Evolutionary conservation across 768 basidiomycete genomes (phyloP).

Genomic region (Phanerochaete sordida): DNA sequence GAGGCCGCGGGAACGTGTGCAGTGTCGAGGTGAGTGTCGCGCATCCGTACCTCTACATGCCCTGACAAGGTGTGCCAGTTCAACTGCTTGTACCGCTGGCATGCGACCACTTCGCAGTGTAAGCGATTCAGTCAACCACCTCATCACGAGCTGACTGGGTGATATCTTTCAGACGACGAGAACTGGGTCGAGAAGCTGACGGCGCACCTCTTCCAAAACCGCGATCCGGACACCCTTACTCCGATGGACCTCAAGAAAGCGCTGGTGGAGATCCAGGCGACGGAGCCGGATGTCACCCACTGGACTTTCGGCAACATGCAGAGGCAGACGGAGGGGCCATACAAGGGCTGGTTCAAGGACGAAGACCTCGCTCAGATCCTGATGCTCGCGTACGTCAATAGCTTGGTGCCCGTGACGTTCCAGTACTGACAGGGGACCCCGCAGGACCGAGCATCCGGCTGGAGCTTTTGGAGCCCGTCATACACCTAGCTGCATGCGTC

Average conservation of each 20-base stretch:
- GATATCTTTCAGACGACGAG: constrained; percentile 49
- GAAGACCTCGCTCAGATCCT: constrained; percentile 64
- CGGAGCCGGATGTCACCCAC: constrained; percentile 44
- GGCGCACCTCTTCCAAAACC: constrained; percentile 48
- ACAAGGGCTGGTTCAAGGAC: constrained; percentile 66
- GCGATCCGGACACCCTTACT: constrained; percentile 43
- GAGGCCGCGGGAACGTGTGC: constrained; percentile 78
- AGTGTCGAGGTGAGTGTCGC: constrained; percentile 64
- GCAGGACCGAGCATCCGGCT: constrained; percentile 68
- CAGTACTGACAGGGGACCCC: not conserved
- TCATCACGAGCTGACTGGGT: too few species aligned
- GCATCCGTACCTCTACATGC: constrained; percentile 26
- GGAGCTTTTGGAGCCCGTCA: constrained; percentile 73
- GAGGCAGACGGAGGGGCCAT: constrained; percentile 56
- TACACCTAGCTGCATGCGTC: constrained; percentile 65
- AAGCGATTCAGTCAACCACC: too few species aligned
- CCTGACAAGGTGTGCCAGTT: constrained; percentile 43
- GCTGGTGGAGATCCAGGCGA: constrained; percentile 34
- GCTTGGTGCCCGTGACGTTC: not conserved
- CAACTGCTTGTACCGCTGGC: constrained; percentile 86
- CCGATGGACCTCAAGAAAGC: constrained; percentile 48
- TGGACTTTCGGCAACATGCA: constrained; percentile 74
- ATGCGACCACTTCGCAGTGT: constrained; percentile 65
- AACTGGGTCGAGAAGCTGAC: constrained; percentile 59
- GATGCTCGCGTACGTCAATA: constrained; percentile 55